Evolutionary conservation across 352 stramenopile species (phyloP), one percentile per base, ranked within the genome.

Genomic region (Blastocystis sp.): DNA sequence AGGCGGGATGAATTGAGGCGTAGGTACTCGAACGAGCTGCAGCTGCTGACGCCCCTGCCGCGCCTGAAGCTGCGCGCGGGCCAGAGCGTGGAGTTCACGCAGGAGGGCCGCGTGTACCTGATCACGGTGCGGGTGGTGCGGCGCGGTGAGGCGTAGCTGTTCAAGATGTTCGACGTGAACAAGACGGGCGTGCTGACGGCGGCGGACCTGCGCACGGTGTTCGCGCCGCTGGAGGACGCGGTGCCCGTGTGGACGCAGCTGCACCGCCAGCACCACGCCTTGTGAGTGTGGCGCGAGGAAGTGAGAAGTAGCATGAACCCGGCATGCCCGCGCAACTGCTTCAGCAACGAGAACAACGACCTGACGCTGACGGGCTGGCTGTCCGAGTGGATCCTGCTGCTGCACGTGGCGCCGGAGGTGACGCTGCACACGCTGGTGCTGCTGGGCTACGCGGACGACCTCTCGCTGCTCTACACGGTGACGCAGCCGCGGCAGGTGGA

Each of bases 71-170:
- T 84, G 21, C 17, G 19, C 34, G 21, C 21, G 54, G 74, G 48
- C 17, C 74, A 84, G 24, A 84, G 45, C n/a, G 57, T 84, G 19
- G 74, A 84, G n/a, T 84, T 84, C 45, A 68, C 74, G 17, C 10
- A 17, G 11, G 74, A 84, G 48, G 74, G 24, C 0, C 54, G 74
- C 3, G 14, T 59, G 3, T 84, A 69, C 28, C 61, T 84, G 14
- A 69, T 43, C n/a, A 68, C 54, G 17, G 74, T 84, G 45, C 11
- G 66, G 21, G 34, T 54, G 10, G 19, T 7, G 74, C 17, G 21
- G 3, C 34, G 28, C 14, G 21, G 40, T 84, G 17, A 45, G 59
- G 4, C 59, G 34, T 64, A 84, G 74, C n/a, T 84, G 19, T 84
- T 84, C 54, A 62, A 64, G 34, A 42, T 21, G 10, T 84, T 57